A percentile compares a stretch with the other conserved stretches of the same genome.
Conservation (phyloP, 169 alveolate genomes). For the Cryptosporidium andersoni region DNA sequence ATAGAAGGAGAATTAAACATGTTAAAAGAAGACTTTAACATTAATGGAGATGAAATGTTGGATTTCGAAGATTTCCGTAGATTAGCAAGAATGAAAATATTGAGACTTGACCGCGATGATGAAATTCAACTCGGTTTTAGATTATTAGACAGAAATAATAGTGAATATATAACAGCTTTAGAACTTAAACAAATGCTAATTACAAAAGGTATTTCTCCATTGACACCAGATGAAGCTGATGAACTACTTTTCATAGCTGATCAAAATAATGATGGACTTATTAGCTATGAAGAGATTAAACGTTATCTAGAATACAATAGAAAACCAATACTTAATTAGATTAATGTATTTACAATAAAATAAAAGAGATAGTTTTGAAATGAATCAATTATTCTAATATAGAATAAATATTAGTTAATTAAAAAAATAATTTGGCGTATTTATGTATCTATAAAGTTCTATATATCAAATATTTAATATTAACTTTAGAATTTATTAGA, state of each 20-base stretch:
- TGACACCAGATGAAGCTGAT: slow-evolving; percentile 58
- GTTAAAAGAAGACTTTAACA: slow-evolving; percentile 53
- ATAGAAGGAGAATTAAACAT: slow-evolving; percentile 63
- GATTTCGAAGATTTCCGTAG: slow-evolving; percentile 67
- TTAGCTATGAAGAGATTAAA: slow-evolving; percentile 65
- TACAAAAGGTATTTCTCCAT: slow-evolving; percentile 67
- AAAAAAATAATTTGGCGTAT: too few relatives aligned
- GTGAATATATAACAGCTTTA: slow-evolving; percentile 61
- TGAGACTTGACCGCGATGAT: slow-evolving; percentile 63
- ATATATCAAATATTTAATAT: too few relatives aligned
- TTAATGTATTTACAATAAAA: too few relatives aligned
- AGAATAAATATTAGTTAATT: background rate
- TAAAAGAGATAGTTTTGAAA: background rate
- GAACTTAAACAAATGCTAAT: slow-evolving; percentile 56
- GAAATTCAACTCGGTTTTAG: slow-evolving; percentile 65
- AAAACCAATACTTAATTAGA: slow-evolving; percentile 36
- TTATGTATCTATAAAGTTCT: too few relatives aligned
- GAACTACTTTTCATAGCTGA: slow-evolving; percentile 65
- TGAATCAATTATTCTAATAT: background rate
- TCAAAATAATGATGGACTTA: slow-evolving; percentile 62
- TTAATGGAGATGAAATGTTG: slow-evolving; percentile 54
- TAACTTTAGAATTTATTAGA: too few relatives aligned
- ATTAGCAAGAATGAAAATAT: slow-evolving; percentile 60
- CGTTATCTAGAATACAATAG: slow-evolving; percentile 67
- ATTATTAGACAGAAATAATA: slow-evolving; percentile 50